phyloP scores from a whole-genome alignment of 2,329 filamentous ascomycete species.

The Xylariaceae sp. region DNA sequence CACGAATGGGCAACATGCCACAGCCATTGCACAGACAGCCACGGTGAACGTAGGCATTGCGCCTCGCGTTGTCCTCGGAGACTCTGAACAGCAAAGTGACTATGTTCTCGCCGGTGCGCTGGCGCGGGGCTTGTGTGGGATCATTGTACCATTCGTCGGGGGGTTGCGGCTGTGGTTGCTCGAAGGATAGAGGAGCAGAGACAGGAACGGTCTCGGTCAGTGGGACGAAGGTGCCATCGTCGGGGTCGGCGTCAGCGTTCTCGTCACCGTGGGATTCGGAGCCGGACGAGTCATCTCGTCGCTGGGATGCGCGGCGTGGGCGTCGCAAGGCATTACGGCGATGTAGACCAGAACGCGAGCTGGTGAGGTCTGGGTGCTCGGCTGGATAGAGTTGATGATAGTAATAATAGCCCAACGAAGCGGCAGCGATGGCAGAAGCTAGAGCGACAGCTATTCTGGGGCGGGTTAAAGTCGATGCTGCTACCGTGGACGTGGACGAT shows the following conservation, averaged over 20 bases:
- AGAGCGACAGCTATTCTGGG: slow-evolving; percentile 62
- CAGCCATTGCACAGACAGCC: slow-evolving; percentile 94
- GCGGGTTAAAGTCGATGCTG: slow-evolving; percentile 62
- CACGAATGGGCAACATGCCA: slow-evolving; percentile 85
- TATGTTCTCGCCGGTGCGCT: slow-evolving; percentile 75
- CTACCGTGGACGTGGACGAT: slow-evolving; percentile 50
- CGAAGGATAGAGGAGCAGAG: slow-evolving; percentile 39
- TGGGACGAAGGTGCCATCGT: slow-evolving; percentile 37
- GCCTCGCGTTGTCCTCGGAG: slow-evolving; percentile 87
- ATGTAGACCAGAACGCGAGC: slow-evolving; percentile 55
- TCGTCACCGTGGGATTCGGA: slow-evolving; percentile 54
- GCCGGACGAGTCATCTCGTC: slow-evolving; percentile 46
- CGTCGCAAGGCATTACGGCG: slow-evolving; percentile 73
- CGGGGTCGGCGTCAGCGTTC: slow-evolving; percentile 46
- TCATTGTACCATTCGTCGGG: slow-evolving; percentile 63
- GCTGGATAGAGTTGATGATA: slow-evolving; percentile 50
- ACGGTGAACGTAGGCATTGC: slow-evolving; percentile 89
- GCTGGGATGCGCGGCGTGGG: slow-evolving; percentile 46
- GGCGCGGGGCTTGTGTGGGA: slow-evolving; percentile 47
- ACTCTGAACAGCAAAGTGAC: slow-evolving; percentile 89
- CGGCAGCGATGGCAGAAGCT: slow-evolving; percentile 62
- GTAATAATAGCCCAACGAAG: slow-evolving; percentile 64
- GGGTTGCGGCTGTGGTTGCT: slow-evolving; percentile 42
- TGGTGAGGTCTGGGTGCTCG: slow-evolving; percentile 24
- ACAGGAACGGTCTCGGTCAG: slow-evolving; percentile 46